Conservation (phyloP, 345 rosid species). For the Leavenworthia alabamica region DNA sequence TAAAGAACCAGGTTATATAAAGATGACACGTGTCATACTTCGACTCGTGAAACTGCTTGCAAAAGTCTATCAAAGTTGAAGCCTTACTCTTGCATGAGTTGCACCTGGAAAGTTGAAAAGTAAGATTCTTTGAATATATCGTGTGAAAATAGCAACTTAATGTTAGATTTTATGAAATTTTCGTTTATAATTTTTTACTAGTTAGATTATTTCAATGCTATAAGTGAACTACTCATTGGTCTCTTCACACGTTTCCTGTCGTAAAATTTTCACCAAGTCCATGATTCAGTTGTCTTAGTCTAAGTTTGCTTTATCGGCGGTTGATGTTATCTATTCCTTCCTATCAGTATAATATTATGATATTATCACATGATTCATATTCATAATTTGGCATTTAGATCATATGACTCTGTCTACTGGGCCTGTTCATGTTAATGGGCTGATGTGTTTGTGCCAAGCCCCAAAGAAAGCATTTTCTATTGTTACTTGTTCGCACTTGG, state of each 20-base stretch:
- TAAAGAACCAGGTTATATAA: background rate
- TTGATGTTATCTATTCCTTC: background rate
- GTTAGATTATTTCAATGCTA: too few relatives aligned
- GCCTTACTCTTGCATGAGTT: constrained; percentile 21
- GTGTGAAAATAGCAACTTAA: background rate
- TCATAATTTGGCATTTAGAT: too few relatives aligned
- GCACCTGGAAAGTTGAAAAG: constrained; percentile 28
- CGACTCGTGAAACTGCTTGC: background rate
- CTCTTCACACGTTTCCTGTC: too few relatives aligned
- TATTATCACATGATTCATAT: too few relatives aligned
- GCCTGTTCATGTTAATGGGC: too few relatives aligned
- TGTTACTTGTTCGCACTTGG: background rate
- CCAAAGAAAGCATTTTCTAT: too few relatives aligned
- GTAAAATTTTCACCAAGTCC: too few relatives aligned
- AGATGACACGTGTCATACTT: background rate
- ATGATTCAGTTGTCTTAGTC: background rate
- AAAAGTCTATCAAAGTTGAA: background rate
- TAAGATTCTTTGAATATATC: background rate
- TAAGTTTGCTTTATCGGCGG: background rate
- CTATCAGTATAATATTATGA: too few relatives aligned
- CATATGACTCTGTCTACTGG: too few relatives aligned
- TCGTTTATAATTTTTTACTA: too few relatives aligned
- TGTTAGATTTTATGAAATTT: background rate
- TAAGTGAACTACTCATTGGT: too few relatives aligned
- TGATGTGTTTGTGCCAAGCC: too few relatives aligned